phyloP scores from a whole-genome alignment of 441 rosid genomes.

The Kokia cookei region DNA sequence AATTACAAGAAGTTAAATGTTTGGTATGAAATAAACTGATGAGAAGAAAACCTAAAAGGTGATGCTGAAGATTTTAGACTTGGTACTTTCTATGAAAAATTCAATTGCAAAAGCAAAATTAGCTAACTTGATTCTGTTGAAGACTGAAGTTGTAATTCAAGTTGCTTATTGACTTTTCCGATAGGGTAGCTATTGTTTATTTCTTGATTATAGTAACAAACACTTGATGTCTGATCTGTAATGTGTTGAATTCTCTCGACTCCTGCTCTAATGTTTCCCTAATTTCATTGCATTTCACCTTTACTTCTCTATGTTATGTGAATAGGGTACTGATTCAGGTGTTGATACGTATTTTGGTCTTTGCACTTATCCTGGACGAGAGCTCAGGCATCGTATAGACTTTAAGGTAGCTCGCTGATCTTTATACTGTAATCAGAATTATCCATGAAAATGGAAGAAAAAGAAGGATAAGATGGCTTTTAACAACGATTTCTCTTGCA shows the following conservation, averaged over 20 bases:
- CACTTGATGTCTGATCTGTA: not conserved
- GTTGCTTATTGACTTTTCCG: not conserved
- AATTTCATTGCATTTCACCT: not conserved
- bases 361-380: slow-evolving; percentile 79
- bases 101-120: not conserved
- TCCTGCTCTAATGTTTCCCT: not conserved
- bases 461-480: not conserved
- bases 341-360: slow-evolving; percentile 93
- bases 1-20: not conserved
- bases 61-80: not conserved
- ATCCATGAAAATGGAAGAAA: not conserved
- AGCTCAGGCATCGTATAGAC: slow-evolving; percentile 81
- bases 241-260: not conserved
- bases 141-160: not conserved
- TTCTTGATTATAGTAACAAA: not conserved
- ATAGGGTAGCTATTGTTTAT: not conserved
- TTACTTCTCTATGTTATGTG: not conserved
- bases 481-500: not conserved
- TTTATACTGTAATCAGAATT: not conserved
- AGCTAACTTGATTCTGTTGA: not conserved
- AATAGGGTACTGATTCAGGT: slow-evolving; percentile 78
- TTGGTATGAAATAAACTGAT: not conserved
- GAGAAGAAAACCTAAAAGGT: not conserved
- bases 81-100: not conserved
- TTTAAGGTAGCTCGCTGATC: slow-evolving; percentile 50